Base-by-base conservation (phyloP, 352 stramenopile genomes). In the Phytophthora cryptogea region DNA sequence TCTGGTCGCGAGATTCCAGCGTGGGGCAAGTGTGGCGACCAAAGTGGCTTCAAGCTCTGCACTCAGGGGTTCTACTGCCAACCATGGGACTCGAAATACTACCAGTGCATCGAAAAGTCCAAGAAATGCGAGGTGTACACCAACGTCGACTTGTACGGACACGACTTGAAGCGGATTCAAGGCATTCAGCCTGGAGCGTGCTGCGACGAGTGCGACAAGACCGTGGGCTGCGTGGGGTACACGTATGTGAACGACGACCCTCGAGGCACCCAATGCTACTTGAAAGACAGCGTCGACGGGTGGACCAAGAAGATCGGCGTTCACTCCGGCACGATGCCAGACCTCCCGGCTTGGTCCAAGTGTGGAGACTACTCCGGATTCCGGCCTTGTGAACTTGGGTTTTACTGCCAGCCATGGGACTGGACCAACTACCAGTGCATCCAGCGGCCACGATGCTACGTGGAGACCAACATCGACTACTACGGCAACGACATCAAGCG, bases 231-330 rank as follows among this genome's bases (percentile, higher is more conserved):
- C 64, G 64, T 68, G 54, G 68, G 66, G 16, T 80, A 80, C 65
- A 76, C 72, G 44, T 80, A 65, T 49, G 63, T 77, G 48, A 78
- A 80, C 66, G 72, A 54, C 55, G 70, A 74, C 45, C 66, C 70
- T 16, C 66, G 65, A 4, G 37, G 58, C 14, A 65, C 70, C 8
- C 66, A 60, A 50, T 79, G 70, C 58, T 79, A 75, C 55, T 54
- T 79, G 35, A 79, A 79, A 55, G 64, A 51, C 33, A 66, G 60
- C 13, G 17, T 50, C 44, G 40, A 63, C 52, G 27, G 67, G 36
- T 46, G 70, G 50, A 44, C 49, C 14, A 66, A 66, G 49, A 66
- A 66, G 43, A 27, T 66, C 3, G 58, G 58, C 0, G 42, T 66
- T 1, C 58, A 66, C 35, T 66, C 58, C 14, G 58, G 58, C n/a